Evolutionary conservation across 2,329 filamentous ascomycete genomes (phyloP).

Genomic region (Neobulgaria alba): DNA sequence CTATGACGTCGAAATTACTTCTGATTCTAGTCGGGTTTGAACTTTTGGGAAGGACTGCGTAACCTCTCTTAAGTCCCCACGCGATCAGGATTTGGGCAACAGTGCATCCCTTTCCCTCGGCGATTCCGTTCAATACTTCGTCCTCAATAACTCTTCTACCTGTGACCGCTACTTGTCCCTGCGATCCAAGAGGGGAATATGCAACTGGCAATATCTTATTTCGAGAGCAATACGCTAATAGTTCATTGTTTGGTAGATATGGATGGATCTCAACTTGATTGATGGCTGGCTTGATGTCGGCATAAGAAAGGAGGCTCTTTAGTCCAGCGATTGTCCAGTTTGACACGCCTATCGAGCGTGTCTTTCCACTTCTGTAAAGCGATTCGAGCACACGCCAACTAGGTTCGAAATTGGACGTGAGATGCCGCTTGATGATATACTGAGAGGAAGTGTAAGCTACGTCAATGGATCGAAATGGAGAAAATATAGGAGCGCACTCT

Average conservation of each 20-base stretch:
- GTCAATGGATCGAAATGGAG: not conserved
- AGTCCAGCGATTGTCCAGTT: conserved; percentile 50
- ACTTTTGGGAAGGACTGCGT: conserved; percentile 67
- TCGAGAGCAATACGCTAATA: conserved; percentile 58
- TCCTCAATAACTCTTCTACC: not conserved
- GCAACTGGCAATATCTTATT: conserved; percentile 66
- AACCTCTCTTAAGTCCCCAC: conserved; percentile 62
- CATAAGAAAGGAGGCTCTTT: conserved; percentile 40
- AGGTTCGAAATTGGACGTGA: conserved; percentile 41
- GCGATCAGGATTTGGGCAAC: conserved; percentile 59
- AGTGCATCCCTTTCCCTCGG: conserved; percentile 55
- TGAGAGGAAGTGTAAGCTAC: too few relatives aligned
- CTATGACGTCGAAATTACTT: conserved; percentile 58
- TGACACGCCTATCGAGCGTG: conserved; percentile 49
- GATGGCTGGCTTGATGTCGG: conserved; percentile 39
- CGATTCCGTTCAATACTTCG: conserved; percentile 19
- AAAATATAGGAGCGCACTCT: conserved; percentile 35
- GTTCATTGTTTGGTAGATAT: conserved; percentile 61
- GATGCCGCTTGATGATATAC: not conserved
- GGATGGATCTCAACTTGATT: conserved; percentile 65
- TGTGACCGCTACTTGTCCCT: conserved; percentile 1
- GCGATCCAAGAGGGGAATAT: conserved; percentile 53
- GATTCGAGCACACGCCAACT: conserved; percentile 70
- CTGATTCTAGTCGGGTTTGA: conserved; percentile 60
- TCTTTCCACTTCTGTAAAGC: conserved; percentile 50